These are phyloP conservation scores for Cyberlindnera mrakii DNA, from an alignment of 805 yeast species.

Conservation along the genomic window DNA sequence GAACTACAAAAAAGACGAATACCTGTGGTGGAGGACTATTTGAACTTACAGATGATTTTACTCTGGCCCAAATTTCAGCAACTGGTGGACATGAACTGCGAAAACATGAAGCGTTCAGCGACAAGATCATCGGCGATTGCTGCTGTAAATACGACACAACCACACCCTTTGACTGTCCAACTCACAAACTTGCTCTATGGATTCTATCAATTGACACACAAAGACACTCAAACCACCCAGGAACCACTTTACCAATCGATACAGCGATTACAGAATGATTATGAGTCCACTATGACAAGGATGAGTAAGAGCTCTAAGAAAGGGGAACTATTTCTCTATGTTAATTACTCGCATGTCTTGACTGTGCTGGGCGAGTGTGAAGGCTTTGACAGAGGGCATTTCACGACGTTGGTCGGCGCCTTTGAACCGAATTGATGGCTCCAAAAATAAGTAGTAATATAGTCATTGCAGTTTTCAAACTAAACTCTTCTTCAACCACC, in stretches of 20 bases:
- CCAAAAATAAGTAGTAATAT: background rate
- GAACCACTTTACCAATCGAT: slow-evolving; percentile 76
- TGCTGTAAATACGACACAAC: slow-evolving; percentile 31
- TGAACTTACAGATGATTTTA: slow-evolving; percentile 55
- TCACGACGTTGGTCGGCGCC: slow-evolving; percentile 38
- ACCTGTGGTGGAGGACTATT: slow-evolving; percentile 66
- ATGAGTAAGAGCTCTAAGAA: slow-evolving; percentile 48
- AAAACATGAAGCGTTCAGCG: slow-evolving; percentile 46
- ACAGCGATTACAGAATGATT: slow-evolving; percentile 66
- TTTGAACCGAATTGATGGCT: slow-evolving; percentile 15
- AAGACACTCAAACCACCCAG: slow-evolving; percentile 25
- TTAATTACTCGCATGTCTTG: slow-evolving; percentile 33
- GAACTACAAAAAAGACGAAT: slow-evolving; percentile 64
- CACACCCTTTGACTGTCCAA: slow-evolving; percentile 69
- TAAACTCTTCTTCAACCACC: no score
- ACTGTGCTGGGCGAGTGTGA: slow-evolving; percentile 29
- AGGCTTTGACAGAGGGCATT: slow-evolving; percentile 39
- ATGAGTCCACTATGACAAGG: slow-evolving; percentile 72
- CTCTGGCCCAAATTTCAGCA: slow-evolving; percentile 87
- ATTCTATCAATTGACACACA: slow-evolving; percentile 48
- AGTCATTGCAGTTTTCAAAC: background rate
- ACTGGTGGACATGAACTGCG: slow-evolving; percentile 73
- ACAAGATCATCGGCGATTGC: slow-evolving; percentile 27
- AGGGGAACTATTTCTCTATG: slow-evolving; percentile 65
- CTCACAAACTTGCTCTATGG: slow-evolving; percentile 71